phyloP scores from a whole-genome alignment of 75 land plant genomes.

The Cryptomeria japonica region DNA sequence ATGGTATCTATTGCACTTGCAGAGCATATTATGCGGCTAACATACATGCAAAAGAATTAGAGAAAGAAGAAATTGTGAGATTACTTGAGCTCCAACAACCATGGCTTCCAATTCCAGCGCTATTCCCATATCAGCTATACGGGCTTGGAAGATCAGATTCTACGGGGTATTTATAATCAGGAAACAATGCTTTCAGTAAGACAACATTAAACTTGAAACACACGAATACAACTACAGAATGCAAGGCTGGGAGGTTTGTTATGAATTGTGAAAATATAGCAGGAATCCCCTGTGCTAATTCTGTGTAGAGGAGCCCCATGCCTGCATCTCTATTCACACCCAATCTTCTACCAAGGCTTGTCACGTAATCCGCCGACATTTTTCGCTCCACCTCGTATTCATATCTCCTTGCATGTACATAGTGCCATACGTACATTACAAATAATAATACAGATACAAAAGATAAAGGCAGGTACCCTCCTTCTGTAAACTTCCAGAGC shows the following conservation, averaged over 20 bases:
- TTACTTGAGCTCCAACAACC: background rate
- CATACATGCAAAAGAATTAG: background rate
- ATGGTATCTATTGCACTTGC: too few relatives aligned
- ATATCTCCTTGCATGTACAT: constrained; percentile 37
- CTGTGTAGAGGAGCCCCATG: constrained; percentile 61
- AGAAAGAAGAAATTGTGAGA: background rate
- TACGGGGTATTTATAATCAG: too few relatives aligned
- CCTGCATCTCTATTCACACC: constrained; percentile 44
- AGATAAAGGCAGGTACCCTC: constrained; percentile 54
- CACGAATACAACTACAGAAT: constrained; percentile 58
- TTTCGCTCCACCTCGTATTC: constrained; percentile 49
- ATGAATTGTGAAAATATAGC: constrained; percentile 58
- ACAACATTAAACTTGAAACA: constrained; percentile 56
- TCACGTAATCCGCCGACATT: constrained; percentile 34
- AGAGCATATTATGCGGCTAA: background rate
- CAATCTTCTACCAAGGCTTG: constrained; percentile 20
- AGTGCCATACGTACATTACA: constrained; percentile 70
- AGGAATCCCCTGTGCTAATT: constrained; percentile 67
- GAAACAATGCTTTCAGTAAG: too few relatives aligned
- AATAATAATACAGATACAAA: constrained; percentile 42
- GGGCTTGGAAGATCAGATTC: too few relatives aligned
- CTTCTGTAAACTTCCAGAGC: constrained; percentile 37
- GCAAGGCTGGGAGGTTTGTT: constrained; percentile 52
- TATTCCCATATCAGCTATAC: background rate
- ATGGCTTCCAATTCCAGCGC: background rate